Conservation (phyloP, 2,329 filamentous ascomycete genomes). For the Alternaria dauci region DNA sequence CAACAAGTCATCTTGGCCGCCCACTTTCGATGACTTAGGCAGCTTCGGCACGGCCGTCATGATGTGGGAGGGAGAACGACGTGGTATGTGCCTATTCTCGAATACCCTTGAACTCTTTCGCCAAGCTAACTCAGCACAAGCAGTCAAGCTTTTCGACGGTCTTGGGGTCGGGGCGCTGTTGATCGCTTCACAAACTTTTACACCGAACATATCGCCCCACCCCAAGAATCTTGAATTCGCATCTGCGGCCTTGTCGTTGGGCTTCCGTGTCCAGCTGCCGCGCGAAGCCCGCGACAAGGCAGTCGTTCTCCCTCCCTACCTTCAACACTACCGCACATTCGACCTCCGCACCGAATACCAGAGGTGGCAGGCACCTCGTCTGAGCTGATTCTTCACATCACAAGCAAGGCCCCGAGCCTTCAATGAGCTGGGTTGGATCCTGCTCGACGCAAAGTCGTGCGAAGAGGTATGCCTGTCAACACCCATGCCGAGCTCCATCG, state of each 20-base stretch:
- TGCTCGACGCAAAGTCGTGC: slow-evolving; percentile 88
- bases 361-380: slow-evolving; percentile 89
- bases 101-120: background rate
- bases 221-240: slow-evolving; percentile 95
- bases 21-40: background rate
- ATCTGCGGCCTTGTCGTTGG: slow-evolving; percentile 95
- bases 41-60: background rate
- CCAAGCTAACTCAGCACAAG: background rate
- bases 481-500: slow-evolving; percentile 4
- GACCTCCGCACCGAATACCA: slow-evolving; percentile 97
- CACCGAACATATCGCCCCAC: slow-evolving; percentile 78
- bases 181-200: slow-evolving; percentile 94
- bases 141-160: background rate
- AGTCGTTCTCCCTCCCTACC: slow-evolving; percentile 92
- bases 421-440: slow-evolving; percentile 98
- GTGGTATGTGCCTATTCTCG: background rate
- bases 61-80: background rate
- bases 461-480: slow-evolving; percentile 73
- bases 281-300: slow-evolving; percentile 98
- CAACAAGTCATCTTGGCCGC: background rate
- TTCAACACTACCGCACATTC: slow-evolving; percentile 97
- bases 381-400: background rate
- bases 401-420: slow-evolving; percentile 25
- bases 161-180: slow-evolving; percentile 65
- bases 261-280: slow-evolving; percentile 95